Evolutionary conservation across 768 basidiomycete genomes (phyloP), one percentile per base, ranked within the genome.

Genomic region (Tricholoma sp.): DNA sequence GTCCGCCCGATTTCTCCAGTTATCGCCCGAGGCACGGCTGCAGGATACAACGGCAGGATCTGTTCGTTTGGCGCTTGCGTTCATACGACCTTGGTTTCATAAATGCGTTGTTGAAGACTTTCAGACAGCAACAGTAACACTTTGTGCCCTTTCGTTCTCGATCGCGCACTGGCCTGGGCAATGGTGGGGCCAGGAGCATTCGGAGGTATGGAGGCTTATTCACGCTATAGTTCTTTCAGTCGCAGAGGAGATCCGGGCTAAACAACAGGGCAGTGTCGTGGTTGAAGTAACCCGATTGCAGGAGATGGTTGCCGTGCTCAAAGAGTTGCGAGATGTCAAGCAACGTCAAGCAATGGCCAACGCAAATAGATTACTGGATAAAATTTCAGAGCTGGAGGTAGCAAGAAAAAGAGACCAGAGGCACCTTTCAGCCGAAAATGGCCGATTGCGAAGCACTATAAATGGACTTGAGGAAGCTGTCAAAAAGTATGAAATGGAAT

Each of bases 31-130:
- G 55, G 73, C 74, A 46, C 82, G 83, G 27, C 69, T 88, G 55
- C 79, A 81, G 32, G 88, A 88, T 64, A 81, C 86, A 3, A 87
- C 88, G 0, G 78, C 78, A 24, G 83, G 83, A 22, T 83, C 88
- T 2, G 84, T 89, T 21, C 80, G 83, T 51, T 76, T 91, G 45
- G 83, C 89, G 1, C 68, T 87, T 63, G 75, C 81, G 50, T 81
- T 91, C 67, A 76, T 91, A 24, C 79, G 84, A 22, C 81, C 85
- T 8, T 89, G 86, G 84, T 83, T 90, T 71, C 81, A 86, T 65
- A 70, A 67, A 50, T 73, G 73, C 55, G 74, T 84, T 12, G 61
- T 67, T 5, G 61, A 73, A 11, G 74, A 76, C 55, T 71, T 71
- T 57, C 67, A 74, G 6, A 58, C 57, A 29, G 76, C 77, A 8